phyloP scores from a whole-genome alignment of 2,329 filamentous ascomycete species.

The Phoma sp. region DNA sequence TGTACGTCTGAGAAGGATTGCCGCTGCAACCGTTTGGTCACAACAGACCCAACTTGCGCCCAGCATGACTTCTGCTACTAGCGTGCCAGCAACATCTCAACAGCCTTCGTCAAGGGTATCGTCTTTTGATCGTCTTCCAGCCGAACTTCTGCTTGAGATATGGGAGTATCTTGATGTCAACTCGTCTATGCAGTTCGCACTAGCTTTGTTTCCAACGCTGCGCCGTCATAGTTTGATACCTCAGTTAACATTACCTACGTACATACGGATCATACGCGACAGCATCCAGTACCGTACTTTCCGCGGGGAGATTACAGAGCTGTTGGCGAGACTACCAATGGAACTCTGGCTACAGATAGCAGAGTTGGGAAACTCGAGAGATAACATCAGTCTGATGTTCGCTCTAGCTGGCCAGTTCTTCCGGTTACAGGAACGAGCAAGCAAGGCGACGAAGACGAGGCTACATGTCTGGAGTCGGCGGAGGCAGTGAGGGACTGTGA shows the following conservation, averaged over 20 bases:
- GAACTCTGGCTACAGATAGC: conserved; percentile 53
- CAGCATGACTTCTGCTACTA: conserved; percentile 34
- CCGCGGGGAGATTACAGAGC: not conserved
- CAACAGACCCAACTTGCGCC: not conserved
- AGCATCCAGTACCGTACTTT: not conserved
- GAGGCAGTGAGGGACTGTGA: conserved; percentile 5
- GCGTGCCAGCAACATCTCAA: conserved; percentile 21
- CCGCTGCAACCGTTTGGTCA: not conserved
- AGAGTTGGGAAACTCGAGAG: conserved; percentile 43
- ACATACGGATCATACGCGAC: conserved; percentile 31
- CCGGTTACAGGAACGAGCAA: conserved; percentile 17
- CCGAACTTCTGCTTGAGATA: conserved; percentile 56
- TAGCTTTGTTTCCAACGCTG: conserved; percentile 55
- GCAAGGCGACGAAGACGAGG: conserved; percentile 17
- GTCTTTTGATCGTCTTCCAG: conserved; percentile 51
- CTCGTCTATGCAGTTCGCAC: conserved; percentile 54
- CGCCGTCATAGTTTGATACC: conserved; percentile 44
- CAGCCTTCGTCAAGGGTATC: conserved; percentile 18
- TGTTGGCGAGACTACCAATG: conserved; percentile 39
- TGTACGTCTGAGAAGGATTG: not conserved
- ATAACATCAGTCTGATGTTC: conserved; percentile 49
- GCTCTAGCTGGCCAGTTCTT: conserved; percentile 31
- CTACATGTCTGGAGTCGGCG: conserved; percentile 27
- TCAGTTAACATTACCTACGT: conserved; percentile 33
- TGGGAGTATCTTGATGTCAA: conserved; percentile 49